These are phyloP conservation scores for Emydomyces testavorans DNA, from an alignment of 2,329 filamentous ascomycete species.

Conservation along the genomic window DNA sequence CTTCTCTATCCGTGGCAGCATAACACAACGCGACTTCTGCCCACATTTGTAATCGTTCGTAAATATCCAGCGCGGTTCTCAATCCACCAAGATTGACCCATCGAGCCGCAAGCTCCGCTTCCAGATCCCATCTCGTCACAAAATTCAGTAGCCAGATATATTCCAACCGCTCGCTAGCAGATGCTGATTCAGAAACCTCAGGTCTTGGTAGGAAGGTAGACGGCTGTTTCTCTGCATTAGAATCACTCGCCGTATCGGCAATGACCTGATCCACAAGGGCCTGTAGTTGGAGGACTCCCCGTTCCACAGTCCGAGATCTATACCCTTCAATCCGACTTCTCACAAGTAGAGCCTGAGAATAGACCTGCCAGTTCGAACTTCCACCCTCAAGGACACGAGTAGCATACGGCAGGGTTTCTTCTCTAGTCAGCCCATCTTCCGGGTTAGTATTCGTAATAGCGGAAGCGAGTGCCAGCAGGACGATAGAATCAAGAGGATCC, in stretches of 20 bases:
- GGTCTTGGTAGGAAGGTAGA: constrained; percentile 72
- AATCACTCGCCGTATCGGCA: constrained; percentile 56
- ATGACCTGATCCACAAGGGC: constrained; percentile 92
- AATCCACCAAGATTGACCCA: constrained; percentile 85
- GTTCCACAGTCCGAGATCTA: constrained; percentile 73
- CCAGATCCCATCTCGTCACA: constrained; percentile 83
- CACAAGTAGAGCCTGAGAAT: constrained; percentile 84
- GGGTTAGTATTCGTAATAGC: constrained; percentile 85
- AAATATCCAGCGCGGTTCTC: constrained; percentile 85
- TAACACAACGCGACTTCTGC: constrained; percentile 87
- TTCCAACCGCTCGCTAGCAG: constrained; percentile 58
- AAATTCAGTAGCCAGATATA: constrained; percentile 78
- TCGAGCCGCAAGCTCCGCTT: constrained; percentile 82
- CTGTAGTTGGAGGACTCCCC: constrained; percentile 83
- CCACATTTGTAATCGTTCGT: constrained; percentile 86
- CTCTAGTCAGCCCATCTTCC: constrained; percentile 71
- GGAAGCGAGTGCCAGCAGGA: constrained; percentile 66
- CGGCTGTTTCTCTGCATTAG: constrained; percentile 35
- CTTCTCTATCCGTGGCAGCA: constrained; percentile 66
- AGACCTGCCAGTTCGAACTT: constrained; percentile 94
- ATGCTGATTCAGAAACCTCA: constrained; percentile 55
- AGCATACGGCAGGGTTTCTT: constrained; percentile 86
- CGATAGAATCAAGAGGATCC: constrained; percentile 74
- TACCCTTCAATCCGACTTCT: constrained; percentile 83
- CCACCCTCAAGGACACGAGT: constrained; percentile 77